phyloP scores from a whole-genome alignment of 345 rosid species.

The Arabidopsis suecica region DNA sequence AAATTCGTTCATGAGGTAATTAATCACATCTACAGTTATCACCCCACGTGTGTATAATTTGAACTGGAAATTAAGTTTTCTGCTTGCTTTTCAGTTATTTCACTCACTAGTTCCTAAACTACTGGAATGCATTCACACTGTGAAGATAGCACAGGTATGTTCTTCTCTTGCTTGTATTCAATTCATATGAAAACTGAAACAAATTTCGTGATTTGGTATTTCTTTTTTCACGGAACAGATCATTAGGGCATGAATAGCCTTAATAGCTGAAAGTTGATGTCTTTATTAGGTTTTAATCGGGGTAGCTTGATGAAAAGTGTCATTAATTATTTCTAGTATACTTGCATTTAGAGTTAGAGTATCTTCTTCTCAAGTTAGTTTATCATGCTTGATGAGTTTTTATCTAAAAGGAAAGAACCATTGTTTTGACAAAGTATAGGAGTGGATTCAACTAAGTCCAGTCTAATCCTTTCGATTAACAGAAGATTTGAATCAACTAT shows the following conservation, averaged over 20 bases:
- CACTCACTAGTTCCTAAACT: conserved; percentile 60
- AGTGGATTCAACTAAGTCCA: background rate
- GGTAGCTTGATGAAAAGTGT: conserved; percentile 8
- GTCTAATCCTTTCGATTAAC: background rate
- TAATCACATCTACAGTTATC: conserved; percentile 5
- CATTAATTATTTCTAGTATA: background rate
- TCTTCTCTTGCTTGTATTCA: background rate
- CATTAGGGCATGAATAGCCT: background rate
- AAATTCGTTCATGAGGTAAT: conserved; percentile 73
- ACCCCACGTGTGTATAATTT: conserved; percentile 1
- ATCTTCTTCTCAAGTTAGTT: conserved; percentile 12
- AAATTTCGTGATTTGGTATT: background rate
- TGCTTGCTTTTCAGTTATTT: conserved; percentile 61
- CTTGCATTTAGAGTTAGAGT: background rate
- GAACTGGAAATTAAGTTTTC: conserved; percentile 25
- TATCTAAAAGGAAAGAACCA: background rate
- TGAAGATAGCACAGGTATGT: conserved; percentile 92
- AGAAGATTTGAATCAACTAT: background rate
- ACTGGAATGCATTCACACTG: conserved; percentile 69
- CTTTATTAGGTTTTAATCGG: background rate
- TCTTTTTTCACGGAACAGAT: background rate
- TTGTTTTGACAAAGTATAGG: background rate
- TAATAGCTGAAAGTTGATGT: background rate
- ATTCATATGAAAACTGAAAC: background rate
- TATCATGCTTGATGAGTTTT: background rate